A percentile compares a stretch with the other conserved stretches of the same genome.
phyloP scores from a whole-genome alignment of 495 filamentous ascomycete species.

The Entonaema liquescens region DNA sequence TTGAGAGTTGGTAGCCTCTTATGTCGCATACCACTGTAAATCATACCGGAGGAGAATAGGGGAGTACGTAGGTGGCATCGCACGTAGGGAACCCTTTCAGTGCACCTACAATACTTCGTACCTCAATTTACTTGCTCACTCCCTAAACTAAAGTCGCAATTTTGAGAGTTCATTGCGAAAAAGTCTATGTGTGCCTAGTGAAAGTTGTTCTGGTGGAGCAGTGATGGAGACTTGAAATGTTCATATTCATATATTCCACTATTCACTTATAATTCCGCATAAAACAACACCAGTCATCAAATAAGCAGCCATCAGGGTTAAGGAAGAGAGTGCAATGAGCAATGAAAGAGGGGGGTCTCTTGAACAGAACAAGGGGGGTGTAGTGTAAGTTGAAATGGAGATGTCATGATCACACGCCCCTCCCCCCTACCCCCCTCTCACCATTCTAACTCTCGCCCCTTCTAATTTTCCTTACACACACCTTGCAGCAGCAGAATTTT shows the following conservation, averaged over 20 bases:
- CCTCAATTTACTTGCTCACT: no score
- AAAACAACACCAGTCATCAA: constrained; percentile 13
- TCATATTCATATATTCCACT: constrained; percentile 5
- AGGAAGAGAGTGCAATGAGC: constrained; percentile 16
- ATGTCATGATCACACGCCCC: constrained; percentile 38
- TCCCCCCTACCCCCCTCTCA: constrained; percentile 17
- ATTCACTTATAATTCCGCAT: constrained; percentile 27
- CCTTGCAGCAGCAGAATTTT: constrained; percentile 35
- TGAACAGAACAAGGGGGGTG: constrained; percentile 32
- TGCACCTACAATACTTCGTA: neutral
- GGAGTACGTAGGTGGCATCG: constrained; percentile 28
- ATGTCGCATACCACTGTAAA: constrained; percentile 33
- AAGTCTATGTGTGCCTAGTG: neutral
- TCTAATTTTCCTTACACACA: constrained; percentile 37
- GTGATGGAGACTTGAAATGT: neutral
- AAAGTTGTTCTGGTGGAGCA: neutral
- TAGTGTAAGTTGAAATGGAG: constrained; percentile 4
- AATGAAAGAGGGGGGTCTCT: constrained; percentile 35
- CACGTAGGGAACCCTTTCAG: constrained; percentile 23
- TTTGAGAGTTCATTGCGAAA: neutral
- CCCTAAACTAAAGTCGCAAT: neutral
- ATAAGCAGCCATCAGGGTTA: constrained; percentile 8
- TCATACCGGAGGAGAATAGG: constrained; percentile 30
- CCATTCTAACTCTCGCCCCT: constrained; percentile 24
- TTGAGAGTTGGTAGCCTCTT: neutral